Evolutionary conservation across 495 filamentous ascomycete species (phyloP).

Genomic region (Annulohypoxylon nitens): DNA sequence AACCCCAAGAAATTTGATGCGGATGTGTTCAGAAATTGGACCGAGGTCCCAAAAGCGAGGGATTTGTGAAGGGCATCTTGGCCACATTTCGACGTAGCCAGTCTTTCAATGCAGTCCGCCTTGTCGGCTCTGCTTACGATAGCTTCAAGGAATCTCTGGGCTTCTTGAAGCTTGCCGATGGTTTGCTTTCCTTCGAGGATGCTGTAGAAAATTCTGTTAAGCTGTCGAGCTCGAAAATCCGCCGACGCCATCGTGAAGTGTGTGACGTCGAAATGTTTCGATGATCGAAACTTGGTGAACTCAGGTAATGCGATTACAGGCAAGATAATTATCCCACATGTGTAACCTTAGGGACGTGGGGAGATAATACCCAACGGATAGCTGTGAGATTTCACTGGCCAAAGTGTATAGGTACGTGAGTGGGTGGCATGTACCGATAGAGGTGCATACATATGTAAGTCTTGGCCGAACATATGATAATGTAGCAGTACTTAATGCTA

Average conservation of each 20-base stretch:
- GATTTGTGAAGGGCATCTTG: constrained; percentile 62
- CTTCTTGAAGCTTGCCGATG: constrained; percentile 52
- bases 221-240: constrained; percentile 29
- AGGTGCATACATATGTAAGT: not conserved
- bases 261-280: not conserved
- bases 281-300: not conserved
- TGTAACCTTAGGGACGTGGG: not conserved
- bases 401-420: not conserved
- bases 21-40: constrained; percentile 64
- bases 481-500: not conserved
- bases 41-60: constrained; percentile 64
- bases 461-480: not conserved
- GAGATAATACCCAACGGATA: not conserved
- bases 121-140: constrained; percentile 63
- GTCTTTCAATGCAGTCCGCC: constrained; percentile 65
- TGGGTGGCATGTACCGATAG: not conserved
- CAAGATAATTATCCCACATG: not conserved
- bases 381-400: not conserved
- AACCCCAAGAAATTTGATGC: constrained; percentile 55
- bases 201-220: constrained; percentile 48
- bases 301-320: not conserved
- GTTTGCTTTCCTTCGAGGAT: constrained; percentile 47
- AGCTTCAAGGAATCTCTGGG: constrained; percentile 72
- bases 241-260: constrained; percentile 21
- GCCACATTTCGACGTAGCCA: constrained; percentile 65